These are phyloP conservation scores for baker's yeast (Saccharomyces cerevisiae) DNA, from an alignment of 805 yeast species.

Conservation along the genomic window DNA sequence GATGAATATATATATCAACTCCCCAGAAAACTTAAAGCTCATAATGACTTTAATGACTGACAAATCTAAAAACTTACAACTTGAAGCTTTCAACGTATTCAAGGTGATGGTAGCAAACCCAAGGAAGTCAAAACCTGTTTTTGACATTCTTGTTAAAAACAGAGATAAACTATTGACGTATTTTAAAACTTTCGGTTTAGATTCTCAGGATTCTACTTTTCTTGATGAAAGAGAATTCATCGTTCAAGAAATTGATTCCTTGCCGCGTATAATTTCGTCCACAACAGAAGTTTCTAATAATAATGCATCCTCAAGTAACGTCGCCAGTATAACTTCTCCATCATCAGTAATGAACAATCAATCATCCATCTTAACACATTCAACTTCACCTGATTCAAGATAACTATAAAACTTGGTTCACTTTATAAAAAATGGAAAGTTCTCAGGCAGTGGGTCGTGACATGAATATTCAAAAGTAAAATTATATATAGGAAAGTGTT, in stretches of 20 bases:
- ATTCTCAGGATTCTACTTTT: constrained; percentile 52
- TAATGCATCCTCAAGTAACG: not conserved
- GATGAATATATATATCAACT: constrained; percentile 70
- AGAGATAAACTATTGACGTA: constrained; percentile 66
- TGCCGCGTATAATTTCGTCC: constrained; percentile 49
- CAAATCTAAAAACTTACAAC: constrained; percentile 78
- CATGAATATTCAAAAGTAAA: not conserved
- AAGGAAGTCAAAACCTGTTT: constrained; percentile 67
- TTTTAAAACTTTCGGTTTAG: constrained; percentile 53
- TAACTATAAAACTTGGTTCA: not conserved
- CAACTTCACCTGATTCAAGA: not conserved
- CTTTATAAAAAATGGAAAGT: not conserved
- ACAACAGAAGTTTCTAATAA: constrained; percentile 7
- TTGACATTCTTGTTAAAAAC: constrained; percentile 77
- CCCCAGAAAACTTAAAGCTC: constrained; percentile 73
- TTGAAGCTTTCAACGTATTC: constrained; percentile 88
- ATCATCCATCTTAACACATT: not conserved
- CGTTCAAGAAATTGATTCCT: constrained; percentile 58
- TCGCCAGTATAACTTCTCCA: not conserved
- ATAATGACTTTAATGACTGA: constrained; percentile 83
- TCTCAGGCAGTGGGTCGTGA: not conserved
- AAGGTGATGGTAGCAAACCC: constrained; percentile 97
- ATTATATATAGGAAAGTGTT: not conserved
- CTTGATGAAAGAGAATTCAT: constrained; percentile 77
- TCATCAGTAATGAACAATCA: not conserved